Base-by-base conservation (phyloP, 179 eudicot genomes). In the Drosera spatulata region DNA sequence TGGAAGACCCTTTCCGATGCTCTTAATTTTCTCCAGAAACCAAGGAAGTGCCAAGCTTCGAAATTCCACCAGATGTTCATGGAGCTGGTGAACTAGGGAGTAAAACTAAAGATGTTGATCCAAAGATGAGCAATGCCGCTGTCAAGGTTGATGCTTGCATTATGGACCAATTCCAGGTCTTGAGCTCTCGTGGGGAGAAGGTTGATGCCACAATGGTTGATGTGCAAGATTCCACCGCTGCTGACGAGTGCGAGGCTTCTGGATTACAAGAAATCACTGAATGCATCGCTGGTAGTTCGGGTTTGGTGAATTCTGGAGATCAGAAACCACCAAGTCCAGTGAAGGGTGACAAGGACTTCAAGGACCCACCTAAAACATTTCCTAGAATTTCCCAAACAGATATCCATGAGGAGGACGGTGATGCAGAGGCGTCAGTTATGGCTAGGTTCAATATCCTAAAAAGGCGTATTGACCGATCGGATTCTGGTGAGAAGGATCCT, bases 341-440 rank as follows among this genome's bases (percentile, higher is more conserved):
- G n/a, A 7, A 4, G 13, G 53, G 10, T 7, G 53, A 12, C 33
- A 22, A 22, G 4, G 13, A 7, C 10, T 45, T 6, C 49, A 50
- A 50, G 10, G 53, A 50, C 4, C 13, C 6, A 12, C n/a, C 46
- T 53, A 37, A 33, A 50, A 22, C 38, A 59, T 22, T 47, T 4
- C 62, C 65, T 55, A 6, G 58, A 60, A 7, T 41, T 50, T 6
- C 53, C 63, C n/a, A 11, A 48, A 2, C 61, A 3, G 53, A 64
- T 63, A 55, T 48, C 53, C 13, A 61, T 70, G 54, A 53, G 72
- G 6, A 55, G 72, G 6, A 55, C 49, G 53, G 43, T 59, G 56
- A 40, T 57, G 53, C 41, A 7, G 70, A 54, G 57, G 40, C 40
- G 10, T 51, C 50, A 45, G 60, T 45, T 44, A 40, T 39, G 33